Conservation (phyloP, 1,284 basidiomycete species). For the Flammula alnicola region DNA sequence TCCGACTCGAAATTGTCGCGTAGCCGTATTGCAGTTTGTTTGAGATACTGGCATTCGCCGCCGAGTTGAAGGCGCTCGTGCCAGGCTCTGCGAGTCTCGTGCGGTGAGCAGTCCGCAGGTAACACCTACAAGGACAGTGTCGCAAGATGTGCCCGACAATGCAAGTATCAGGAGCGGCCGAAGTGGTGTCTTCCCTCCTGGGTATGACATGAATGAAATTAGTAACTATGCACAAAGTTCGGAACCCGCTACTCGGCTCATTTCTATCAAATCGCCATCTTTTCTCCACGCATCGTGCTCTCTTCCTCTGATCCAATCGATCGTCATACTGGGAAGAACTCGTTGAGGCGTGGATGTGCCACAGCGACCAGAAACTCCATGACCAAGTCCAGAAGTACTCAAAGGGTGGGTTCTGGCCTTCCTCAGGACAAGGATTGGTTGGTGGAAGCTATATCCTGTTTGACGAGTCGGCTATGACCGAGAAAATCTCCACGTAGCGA, state of each 20-base stretch:
- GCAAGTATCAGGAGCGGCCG: constrained; percentile 32
- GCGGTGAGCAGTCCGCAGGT: constrained; percentile 26
- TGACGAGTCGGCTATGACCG: constrained; percentile 59
- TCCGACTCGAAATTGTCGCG: constrained; percentile 77
- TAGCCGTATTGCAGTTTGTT: constrained; percentile 70
- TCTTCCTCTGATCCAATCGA: constrained; percentile 76
- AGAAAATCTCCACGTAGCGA: constrained; percentile 56
- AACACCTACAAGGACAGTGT: constrained; percentile 29
- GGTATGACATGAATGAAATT: constrained; percentile 44
- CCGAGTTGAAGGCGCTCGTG: constrained; percentile 53
- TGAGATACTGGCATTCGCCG: constrained; percentile 77
- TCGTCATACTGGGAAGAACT: constrained; percentile 97
- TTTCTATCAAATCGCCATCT: constrained; percentile 53
- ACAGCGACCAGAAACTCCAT: constrained; percentile 83
- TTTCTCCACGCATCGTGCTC: constrained; percentile 80
- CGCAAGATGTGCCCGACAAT: constrained; percentile 30
- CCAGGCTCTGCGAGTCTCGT: constrained; percentile 39
- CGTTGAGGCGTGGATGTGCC: constrained; percentile 98
- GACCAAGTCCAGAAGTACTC: constrained; percentile 70
- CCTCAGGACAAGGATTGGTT: constrained; percentile 71
- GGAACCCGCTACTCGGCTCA: constrained; percentile 63
- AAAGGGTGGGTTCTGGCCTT: constrained; percentile 82
- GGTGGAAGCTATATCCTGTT: constrained; percentile 88
- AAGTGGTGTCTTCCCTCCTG: constrained; percentile 37
- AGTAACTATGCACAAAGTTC: constrained; percentile 46